Conservation (phyloP, 2,329 filamentous ascomycete species). For the Aspergillus novoparasiticus region DNA sequence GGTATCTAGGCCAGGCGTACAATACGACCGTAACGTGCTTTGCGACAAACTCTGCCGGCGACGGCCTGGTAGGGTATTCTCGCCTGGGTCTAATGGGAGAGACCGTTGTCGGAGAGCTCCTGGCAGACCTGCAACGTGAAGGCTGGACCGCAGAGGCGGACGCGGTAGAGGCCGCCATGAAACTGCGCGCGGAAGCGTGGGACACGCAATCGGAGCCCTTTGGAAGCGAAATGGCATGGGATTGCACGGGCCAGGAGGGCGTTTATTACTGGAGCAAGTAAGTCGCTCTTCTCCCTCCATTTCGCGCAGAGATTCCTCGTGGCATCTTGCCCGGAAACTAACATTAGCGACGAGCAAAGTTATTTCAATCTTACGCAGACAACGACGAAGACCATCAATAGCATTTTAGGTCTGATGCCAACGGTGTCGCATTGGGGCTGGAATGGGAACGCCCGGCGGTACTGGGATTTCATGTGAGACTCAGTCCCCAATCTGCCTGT, state of each 20-base stretch:
- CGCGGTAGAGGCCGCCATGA: constrained; percentile 52
- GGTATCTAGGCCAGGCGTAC: constrained; percentile 60
- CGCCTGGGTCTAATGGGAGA: constrained; percentile 58
- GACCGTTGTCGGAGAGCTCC: constrained; percentile 58
- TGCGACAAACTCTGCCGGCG: constrained; percentile 42
- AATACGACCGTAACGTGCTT: constrained; percentile 45
- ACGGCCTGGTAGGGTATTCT: constrained; percentile 32
- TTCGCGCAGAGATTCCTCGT: background rate
- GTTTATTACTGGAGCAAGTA: constrained; percentile 62
- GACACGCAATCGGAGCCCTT: constrained; percentile 56
- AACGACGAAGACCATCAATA: constrained; percentile 56
- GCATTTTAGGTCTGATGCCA: constrained; percentile 60
- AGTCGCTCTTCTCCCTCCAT: constrained; percentile 10
- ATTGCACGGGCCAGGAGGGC: constrained; percentile 64
- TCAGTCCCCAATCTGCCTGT: background rate
- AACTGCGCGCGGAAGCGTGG: constrained; percentile 54
- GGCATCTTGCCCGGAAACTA: background rate
- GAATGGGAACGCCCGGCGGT: constrained; percentile 63
- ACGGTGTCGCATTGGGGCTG: constrained; percentile 64
- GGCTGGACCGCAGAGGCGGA: constrained; percentile 43
- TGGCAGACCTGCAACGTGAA: constrained; percentile 56
- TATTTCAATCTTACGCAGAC: constrained; percentile 55
- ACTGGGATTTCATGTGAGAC: constrained; percentile 58
- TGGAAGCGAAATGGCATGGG: constrained; percentile 65
- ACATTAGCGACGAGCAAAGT: constrained; percentile 8